Evolutionary conservation across 768 basidiomycete species (phyloP).

Genomic region (Boletellus ananiceps): DNA sequence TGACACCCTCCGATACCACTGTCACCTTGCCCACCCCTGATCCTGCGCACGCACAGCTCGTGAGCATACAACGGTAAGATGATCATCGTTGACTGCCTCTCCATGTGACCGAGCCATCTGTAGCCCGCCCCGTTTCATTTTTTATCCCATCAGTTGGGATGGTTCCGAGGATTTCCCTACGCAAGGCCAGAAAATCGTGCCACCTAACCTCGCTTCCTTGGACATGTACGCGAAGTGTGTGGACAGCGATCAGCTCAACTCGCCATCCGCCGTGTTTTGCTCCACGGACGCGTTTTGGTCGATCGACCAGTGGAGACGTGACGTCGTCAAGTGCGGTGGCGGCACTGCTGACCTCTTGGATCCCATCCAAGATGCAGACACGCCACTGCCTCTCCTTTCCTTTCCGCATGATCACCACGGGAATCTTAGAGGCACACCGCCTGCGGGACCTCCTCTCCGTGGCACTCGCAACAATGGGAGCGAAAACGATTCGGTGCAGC

Average conservation of each 20-base stretch:
- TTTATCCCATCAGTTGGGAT: constrained; percentile 27
- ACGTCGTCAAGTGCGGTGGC: constrained; percentile 8
- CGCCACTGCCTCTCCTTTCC: constrained; percentile 8
- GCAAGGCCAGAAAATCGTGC: constrained; percentile 14
- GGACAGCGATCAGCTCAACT: constrained; percentile 37
- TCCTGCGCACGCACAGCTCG: constrained; percentile 16
- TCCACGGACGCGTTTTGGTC: constrained; percentile 20
- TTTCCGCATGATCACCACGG: constrained; percentile 1
- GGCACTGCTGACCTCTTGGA: constrained; percentile 11
- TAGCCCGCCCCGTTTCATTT: constrained; percentile 22
- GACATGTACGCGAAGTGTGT: neutral
- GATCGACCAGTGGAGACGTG: constrained; percentile 23
- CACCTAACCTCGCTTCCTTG: neutral
- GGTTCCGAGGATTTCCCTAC: constrained; percentile 19
- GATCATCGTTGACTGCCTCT: neutral
- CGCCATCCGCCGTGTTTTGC: constrained; percentile 17
- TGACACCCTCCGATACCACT: constrained; percentile 20
- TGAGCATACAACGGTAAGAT: constrained; percentile 13
- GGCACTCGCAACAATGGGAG: neutral
- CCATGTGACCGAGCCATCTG: neutral
- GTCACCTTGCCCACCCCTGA: constrained; percentile 29
- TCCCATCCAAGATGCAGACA: constrained; percentile 13
- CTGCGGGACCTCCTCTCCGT: neutral
- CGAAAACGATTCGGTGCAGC: constrained; percentile 10
- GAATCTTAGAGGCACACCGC: neutral